These are phyloP conservation scores for Lasiosphaeria miniovina DNA, from an alignment of 495 filamentous ascomycete species.

Conservation along the genomic window DNA sequence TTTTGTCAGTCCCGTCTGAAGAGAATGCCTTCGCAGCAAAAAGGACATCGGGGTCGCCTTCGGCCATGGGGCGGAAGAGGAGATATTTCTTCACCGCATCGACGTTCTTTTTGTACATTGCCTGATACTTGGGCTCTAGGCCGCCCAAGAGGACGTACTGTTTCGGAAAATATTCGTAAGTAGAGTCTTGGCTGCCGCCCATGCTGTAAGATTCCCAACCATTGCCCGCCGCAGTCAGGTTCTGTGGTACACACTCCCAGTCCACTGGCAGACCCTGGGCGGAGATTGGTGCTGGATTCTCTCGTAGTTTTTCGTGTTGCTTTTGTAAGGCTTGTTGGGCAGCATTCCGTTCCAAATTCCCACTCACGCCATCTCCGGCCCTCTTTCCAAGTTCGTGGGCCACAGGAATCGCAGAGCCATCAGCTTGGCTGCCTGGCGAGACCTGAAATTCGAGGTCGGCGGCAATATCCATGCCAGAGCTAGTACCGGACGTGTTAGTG, in stretches of 20 bases:
- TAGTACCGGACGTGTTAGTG: not conserved
- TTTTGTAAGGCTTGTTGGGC: not conserved
- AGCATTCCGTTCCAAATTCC: not conserved
- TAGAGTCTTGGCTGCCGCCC: conserved; percentile 83
- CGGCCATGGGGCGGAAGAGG: conserved; percentile 81
- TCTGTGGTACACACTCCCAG: conserved; percentile 55
- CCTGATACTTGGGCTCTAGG: conserved; percentile 71
- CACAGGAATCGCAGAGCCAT: not conserved
- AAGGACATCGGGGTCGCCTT: conserved; percentile 70
- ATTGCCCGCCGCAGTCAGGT: conserved; percentile 39
- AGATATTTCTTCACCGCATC: conserved; percentile 71
- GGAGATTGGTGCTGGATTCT: conserved; percentile 3
- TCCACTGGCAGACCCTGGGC: conserved; percentile 25
- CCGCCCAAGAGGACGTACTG: conserved; percentile 78
- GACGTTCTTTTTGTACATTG: conserved; percentile 73
- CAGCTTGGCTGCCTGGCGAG: not conserved
- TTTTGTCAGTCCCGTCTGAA: conserved; percentile 35
- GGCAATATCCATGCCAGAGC: not conserved
- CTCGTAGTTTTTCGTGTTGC: not conserved
- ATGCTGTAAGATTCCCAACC: conserved; percentile 49
- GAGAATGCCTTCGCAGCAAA: conserved; percentile 57
- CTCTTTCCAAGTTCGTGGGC: not conserved
- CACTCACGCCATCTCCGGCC: not conserved
- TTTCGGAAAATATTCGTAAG: conserved; percentile 95
- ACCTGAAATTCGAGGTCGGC: conserved; percentile 9